A percentile compares a stretch with the other conserved stretches of the same genome.
These are phyloP conservation scores for Erodium moschatum DNA, from an alignment of 441 rosid species.

Conservation along the genomic window DNA sequence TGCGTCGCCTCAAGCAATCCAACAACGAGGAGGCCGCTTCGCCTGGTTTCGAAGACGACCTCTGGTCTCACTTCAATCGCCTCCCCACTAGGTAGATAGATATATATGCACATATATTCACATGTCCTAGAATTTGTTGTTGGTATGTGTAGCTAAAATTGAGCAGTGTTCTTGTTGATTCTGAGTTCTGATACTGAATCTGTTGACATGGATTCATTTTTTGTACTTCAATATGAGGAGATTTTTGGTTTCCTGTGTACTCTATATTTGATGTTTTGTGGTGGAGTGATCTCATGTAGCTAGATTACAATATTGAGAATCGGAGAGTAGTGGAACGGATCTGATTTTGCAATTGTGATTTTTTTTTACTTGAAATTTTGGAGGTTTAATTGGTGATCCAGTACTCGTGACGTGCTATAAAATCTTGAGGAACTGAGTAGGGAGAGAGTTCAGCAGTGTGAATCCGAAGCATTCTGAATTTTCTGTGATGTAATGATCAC, in stretches of 20 bases:
- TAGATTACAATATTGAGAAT: background rate
- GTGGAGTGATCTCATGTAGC: background rate
- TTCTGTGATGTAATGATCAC: background rate
- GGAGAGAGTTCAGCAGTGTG: background rate
- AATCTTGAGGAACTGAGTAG: background rate
- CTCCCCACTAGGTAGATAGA: slow-evolving; percentile 47
- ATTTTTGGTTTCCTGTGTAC: background rate
- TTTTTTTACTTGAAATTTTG: background rate
- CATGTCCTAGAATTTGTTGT: background rate
- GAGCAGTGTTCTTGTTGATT: too few species aligned
- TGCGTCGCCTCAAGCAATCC: slow-evolving; percentile 49
- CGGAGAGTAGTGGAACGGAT: background rate
- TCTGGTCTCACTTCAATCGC: slow-evolving; percentile 63
- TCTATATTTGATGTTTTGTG: background rate
- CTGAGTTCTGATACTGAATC: slow-evolving; percentile 2
- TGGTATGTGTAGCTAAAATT: too few species aligned
- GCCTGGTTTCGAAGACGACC: slow-evolving; percentile 45
- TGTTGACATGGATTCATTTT: background rate
- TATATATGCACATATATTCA: background rate
- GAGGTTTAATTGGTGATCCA: background rate
- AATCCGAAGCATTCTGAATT: background rate
- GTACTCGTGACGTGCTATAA: background rate
- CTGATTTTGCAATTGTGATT: background rate
- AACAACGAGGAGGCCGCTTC: slow-evolving; percentile 30
- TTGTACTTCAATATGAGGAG: background rate